phyloP scores from a whole-genome alignment of 768 basidiomycete species.

The Lentinula aciculospora region DNA sequence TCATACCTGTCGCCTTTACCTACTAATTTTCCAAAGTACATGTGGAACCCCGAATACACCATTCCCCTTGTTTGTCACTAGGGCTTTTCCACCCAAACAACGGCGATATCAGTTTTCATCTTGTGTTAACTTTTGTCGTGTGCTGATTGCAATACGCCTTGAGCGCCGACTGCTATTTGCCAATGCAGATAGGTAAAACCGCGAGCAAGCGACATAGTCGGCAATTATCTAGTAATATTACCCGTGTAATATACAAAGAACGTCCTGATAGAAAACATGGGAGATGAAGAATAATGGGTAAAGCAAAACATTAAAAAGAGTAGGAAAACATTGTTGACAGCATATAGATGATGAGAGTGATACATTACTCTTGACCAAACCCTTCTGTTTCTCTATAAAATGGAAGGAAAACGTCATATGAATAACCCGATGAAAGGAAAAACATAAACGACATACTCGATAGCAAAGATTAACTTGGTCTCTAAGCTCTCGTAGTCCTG shows the following conservation, averaged over 20 bases:
- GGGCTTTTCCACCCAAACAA: no score
- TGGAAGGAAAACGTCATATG: slow-evolving; percentile 8
- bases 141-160: no score
- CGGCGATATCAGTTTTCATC: no score
- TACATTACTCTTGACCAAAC: slow-evolving; percentile 55
- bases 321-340: background rate
- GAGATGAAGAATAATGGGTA: background rate
- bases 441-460: slow-evolving; percentile 51
- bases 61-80: no score
- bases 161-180: no score
- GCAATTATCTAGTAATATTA: background rate
- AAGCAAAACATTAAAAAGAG: background rate
- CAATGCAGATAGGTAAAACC: no score
- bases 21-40: no score
- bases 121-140: no score
- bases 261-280: background rate
- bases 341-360: slow-evolving; percentile 4
- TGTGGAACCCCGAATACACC: no score
- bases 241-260: background rate
- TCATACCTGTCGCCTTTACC: no score
- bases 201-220: no score
- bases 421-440: background rate
- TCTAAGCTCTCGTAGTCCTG: slow-evolving; percentile 84
- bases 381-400: slow-evolving; percentile 67
- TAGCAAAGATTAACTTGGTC: slow-evolving; percentile 77